These are phyloP conservation scores for Xylaria telfairii DNA, from an alignment of 495 filamentous ascomycete species.

Conservation along the genomic window DNA sequence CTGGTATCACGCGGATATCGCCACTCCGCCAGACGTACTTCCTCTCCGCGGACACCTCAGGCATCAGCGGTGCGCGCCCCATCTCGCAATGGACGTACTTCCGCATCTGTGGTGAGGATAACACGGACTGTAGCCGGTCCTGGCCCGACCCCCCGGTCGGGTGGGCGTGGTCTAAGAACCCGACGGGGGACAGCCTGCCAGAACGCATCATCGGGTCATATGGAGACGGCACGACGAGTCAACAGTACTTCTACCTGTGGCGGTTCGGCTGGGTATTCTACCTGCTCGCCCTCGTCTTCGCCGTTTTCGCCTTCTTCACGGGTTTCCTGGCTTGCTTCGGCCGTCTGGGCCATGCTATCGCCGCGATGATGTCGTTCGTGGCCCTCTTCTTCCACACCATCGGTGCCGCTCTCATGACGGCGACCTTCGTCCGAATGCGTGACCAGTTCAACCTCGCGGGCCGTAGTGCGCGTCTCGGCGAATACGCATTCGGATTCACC, in stretches of 20 bases:
- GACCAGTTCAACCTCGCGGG: slow-evolving; percentile 66
- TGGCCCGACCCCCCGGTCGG: slow-evolving; percentile 56
- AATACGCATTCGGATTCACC: slow-evolving; percentile 82
- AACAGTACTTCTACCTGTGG: slow-evolving; percentile 62
- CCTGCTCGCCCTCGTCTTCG: slow-evolving; percentile 71
- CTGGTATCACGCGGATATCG: slow-evolving; percentile 61
- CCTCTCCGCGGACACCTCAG: slow-evolving; percentile 73
- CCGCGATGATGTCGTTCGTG: slow-evolving; percentile 42
- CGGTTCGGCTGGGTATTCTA: slow-evolving; percentile 75
- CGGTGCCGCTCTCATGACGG: slow-evolving; percentile 61
- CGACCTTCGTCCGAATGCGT: slow-evolving; percentile 74
- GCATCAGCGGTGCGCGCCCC: slow-evolving; percentile 67
- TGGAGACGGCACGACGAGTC: slow-evolving; percentile 55
- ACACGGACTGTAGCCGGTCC: slow-evolving; percentile 52
- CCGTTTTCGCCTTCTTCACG: slow-evolving; percentile 59
- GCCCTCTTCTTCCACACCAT: slow-evolving; percentile 54
- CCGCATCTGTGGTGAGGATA: slow-evolving; percentile 64
- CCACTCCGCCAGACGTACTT: slow-evolving; percentile 82
- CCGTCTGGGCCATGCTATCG: slow-evolving; percentile 54
- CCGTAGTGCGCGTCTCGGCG: slow-evolving; percentile 66
- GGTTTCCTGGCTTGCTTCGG: slow-evolving; percentile 58
- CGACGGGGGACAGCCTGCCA: slow-evolving; percentile 42
- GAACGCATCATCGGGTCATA: slow-evolving; percentile 48
- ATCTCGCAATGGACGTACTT: slow-evolving; percentile 88
- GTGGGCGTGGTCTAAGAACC: slow-evolving; percentile 54